Evolutionary conservation across 2,329 filamentous ascomycete species (phyloP).

Genomic region (Mycogone perniciosa): DNA sequence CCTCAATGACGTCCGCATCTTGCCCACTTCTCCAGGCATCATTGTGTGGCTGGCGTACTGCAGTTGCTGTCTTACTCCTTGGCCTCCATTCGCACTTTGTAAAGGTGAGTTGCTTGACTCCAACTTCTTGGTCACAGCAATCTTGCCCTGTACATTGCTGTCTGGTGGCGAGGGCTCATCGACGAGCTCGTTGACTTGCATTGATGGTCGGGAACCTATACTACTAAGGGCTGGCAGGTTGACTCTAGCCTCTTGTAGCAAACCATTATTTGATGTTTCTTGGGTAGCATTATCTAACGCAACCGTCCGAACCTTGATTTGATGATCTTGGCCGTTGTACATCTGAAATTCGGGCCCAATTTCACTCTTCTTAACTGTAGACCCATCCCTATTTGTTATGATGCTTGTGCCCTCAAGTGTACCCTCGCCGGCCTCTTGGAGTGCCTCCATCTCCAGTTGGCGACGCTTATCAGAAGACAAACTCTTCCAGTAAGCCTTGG

Average conservation of each 20-base stretch:
- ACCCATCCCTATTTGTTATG: too few species aligned
- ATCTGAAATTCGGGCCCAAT: too few species aligned
- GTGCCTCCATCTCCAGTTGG: conserved; percentile 52
- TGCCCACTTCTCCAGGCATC: neutral
- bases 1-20: conserved; percentile 21
- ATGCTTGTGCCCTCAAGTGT: conserved; percentile 8
- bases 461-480: conserved; percentile 57
- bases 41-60: neutral
- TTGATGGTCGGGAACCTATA: too few species aligned
- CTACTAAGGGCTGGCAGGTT: too few species aligned
- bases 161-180: too few species aligned
- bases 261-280: neutral
- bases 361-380: neutral
- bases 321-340: neutral
- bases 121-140: too few species aligned
- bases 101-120: too few species aligned
- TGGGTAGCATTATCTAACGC: neutral
- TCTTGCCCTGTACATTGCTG: too few species aligned
- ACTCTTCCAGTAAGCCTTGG: conserved; percentile 64
- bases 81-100: too few species aligned
- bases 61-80: too few species aligned
- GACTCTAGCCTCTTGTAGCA: neutral
- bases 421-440: conserved; percentile 46
- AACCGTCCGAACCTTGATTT: neutral
- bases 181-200: too few species aligned